phyloP scores from a whole-genome alignment of 179 eudicot genomes.

The Heliamphora pulchella region DNA sequence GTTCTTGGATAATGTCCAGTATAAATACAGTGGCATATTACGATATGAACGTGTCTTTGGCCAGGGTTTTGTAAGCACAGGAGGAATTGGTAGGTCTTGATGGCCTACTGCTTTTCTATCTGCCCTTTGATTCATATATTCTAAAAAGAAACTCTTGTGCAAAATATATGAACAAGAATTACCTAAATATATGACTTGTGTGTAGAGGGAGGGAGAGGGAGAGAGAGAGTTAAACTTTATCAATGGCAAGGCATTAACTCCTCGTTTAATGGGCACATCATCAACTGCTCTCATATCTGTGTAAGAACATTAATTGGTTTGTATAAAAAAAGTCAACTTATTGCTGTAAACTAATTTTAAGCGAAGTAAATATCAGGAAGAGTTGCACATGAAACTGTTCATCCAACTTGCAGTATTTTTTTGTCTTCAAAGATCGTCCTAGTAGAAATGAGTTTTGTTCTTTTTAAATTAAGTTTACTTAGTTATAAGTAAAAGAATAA shows the following conservation, averaged over 20 bases:
- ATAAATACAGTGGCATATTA: constrained; percentile 72
- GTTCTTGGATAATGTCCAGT: constrained; percentile 87
- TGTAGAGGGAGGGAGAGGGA: background rate
- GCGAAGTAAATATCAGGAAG: background rate
- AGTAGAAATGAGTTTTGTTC: background rate
- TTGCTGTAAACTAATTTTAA: background rate
- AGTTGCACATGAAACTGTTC: too few relatives aligned
- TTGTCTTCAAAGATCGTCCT: too few relatives aligned
- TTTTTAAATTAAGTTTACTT: background rate
- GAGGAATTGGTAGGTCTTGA: constrained; percentile 68
- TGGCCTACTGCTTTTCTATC: background rate
- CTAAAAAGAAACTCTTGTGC: background rate
- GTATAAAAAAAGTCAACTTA: background rate
- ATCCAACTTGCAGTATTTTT: too few relatives aligned
- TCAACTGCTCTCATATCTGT: background rate
- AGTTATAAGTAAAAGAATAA: background rate
- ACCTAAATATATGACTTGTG: background rate
- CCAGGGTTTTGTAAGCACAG: constrained; percentile 88
- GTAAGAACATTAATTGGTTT: background rate
- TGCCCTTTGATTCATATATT: background rate
- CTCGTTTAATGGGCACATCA: background rate
- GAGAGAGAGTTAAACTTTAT: background rate
- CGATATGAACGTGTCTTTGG: constrained; percentile 94
- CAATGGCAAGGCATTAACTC: background rate
- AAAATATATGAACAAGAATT: too few relatives aligned